phyloP scores from a whole-genome alignment of 495 filamentous ascomycete species.

The Neurospora terricola region DNA sequence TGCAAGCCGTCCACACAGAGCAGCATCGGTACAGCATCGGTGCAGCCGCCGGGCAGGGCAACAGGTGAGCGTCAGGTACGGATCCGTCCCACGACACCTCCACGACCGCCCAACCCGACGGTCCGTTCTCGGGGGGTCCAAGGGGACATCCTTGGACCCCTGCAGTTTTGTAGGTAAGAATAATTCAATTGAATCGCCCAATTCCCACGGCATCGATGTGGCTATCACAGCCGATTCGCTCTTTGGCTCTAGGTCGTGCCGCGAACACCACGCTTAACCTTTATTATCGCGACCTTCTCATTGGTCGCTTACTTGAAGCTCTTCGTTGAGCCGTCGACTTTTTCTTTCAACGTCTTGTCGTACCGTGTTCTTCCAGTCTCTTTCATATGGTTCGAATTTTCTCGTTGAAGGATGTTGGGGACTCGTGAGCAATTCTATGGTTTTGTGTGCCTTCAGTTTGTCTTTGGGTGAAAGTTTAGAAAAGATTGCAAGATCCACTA shows the following conservation, averaged over 20 bases:
- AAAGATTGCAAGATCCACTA: background rate
- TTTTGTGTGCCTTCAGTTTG: background rate
- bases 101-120: background rate
- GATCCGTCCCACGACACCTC: background rate
- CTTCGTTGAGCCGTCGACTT: background rate
- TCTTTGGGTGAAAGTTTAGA: background rate
- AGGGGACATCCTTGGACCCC: background rate
- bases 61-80: background rate
- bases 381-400: background rate
- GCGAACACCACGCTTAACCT: background rate
- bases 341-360: background rate
- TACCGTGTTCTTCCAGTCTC: background rate
- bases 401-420: background rate
- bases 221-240: conserved; percentile 5
- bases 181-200: conserved; percentile 9
- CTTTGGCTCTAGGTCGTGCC: background rate
- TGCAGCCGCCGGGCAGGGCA: background rate
- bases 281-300: conserved; percentile 3
- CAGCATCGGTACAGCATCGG: background rate
- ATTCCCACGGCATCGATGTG: background rate
- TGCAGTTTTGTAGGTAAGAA: conserved; percentile 6
- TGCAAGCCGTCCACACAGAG: background rate
- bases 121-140: background rate
- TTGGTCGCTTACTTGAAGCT: conserved; percentile 1
- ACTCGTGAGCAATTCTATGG: background rate